Conservation (phyloP, 768 basidiomycete genomes). For the Pleurotus giganteus region DNA sequence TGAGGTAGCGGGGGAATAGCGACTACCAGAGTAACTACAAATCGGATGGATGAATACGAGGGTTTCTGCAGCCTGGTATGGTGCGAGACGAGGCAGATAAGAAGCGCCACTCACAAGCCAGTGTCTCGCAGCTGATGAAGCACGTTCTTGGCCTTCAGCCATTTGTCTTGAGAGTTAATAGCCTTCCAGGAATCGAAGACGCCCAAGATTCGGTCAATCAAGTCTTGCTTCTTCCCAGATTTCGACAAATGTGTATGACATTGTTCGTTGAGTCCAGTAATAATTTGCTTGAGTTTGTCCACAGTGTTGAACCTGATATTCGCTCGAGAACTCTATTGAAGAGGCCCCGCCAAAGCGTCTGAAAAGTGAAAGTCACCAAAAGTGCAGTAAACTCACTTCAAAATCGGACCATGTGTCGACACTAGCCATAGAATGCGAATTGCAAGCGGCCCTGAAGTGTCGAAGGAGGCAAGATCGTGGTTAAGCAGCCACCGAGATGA, state of each 20-base stretch:
- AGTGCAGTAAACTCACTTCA: constrained; percentile 47
- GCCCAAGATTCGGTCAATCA: constrained; percentile 71
- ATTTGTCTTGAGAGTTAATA: constrained; percentile 57
- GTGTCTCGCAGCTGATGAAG: constrained; percentile 62
- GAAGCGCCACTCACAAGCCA: constrained; percentile 59
- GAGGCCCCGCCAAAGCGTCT: constrained; percentile 13
- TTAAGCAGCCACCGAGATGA: not conserved
- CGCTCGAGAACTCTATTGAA: constrained; percentile 61
- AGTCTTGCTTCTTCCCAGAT: constrained; percentile 84
- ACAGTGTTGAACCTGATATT: constrained; percentile 77
- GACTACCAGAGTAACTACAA: constrained; percentile 4
- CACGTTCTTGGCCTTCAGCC: constrained; percentile 66
- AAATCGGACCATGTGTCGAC: constrained; percentile 69
- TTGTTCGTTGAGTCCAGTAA: constrained; percentile 76
- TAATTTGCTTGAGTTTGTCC: constrained; percentile 81
- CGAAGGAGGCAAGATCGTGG: not conserved
- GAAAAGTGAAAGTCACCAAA: constrained; percentile 15
- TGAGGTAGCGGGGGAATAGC: not conserved
- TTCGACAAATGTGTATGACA: constrained; percentile 66
- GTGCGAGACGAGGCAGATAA: not conserved
- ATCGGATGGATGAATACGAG: not conserved
- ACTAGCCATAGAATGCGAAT: constrained; percentile 50
- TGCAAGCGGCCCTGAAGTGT: constrained; percentile 5
- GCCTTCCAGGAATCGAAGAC: constrained; percentile 62
- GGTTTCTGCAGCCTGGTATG: not conserved